These are phyloP conservation scores for Pseudogymnoascus sp. DNA, from an alignment of 2,329 filamentous ascomycete genomes.

Conservation along the genomic window DNA sequence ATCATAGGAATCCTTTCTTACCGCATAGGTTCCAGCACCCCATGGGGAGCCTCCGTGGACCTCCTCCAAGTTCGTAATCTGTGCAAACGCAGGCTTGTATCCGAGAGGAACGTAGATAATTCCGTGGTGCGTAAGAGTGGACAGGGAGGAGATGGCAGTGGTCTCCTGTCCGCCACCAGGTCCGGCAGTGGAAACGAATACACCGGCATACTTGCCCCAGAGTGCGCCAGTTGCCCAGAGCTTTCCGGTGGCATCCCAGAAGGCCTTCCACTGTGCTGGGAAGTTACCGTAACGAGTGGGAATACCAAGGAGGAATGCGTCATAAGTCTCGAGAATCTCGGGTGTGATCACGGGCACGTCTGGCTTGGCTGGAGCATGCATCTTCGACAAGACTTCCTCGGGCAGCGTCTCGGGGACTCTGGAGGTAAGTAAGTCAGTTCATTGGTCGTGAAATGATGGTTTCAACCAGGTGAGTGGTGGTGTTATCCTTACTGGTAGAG, in stretches of 20 bases:
- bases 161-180: constrained; percentile 88
- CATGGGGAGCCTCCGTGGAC: constrained; percentile 81
- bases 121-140: constrained; percentile 84
- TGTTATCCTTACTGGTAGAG: constrained; percentile 61
- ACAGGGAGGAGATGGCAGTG: constrained; percentile 72
- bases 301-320: constrained; percentile 87
- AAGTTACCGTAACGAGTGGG: constrained; percentile 97
- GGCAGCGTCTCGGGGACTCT: constrained; percentile 80
- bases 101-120: constrained; percentile 95
- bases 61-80: constrained; percentile 64
- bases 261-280: constrained; percentile 82
- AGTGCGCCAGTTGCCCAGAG: constrained; percentile 65
- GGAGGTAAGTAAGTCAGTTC: not conserved
- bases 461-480: not conserved
- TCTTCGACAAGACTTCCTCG: constrained; percentile 75
- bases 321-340: constrained; percentile 59
- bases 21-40: constrained; percentile 88
- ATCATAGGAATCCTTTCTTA: constrained; percentile 28
- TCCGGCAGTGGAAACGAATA: constrained; percentile 84
- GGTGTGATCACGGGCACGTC: constrained; percentile 56
- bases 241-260: constrained; percentile 91
- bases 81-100: constrained; percentile 69
- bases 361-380: constrained; percentile 77
- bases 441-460: constrained; percentile 13
- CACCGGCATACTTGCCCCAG: constrained; percentile 80